These are phyloP conservation scores for Friedmanniomyces simplex DNA, from an alignment of 495 filamentous ascomycete species.

Conservation along the genomic window DNA sequence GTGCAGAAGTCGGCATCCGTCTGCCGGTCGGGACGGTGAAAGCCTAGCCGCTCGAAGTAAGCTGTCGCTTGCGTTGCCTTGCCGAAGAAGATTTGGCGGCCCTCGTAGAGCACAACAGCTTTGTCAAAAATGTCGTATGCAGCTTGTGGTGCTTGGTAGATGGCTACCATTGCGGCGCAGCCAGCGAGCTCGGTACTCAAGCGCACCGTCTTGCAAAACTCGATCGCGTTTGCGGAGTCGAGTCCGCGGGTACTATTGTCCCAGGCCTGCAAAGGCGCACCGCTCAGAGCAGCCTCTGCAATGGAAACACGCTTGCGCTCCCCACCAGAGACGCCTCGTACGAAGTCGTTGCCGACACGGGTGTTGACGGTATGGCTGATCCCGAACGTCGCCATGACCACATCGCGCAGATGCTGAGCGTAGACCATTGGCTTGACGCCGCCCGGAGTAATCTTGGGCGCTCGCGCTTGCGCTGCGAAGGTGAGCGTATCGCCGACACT, in stretches of 20 bases:
- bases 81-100: slow-evolving; percentile 35
- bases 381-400: slow-evolving; percentile 37
- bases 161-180: slow-evolving; percentile 31
- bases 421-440: slow-evolving; percentile 23
- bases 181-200: slow-evolving; percentile 30
- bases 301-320: slow-evolving; percentile 37
- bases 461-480: slow-evolving; percentile 33
- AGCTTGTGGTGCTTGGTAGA: slow-evolving; percentile 33
- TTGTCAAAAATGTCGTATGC: slow-evolving; percentile 36
- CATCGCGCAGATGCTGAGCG: slow-evolving; percentile 31
- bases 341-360: slow-evolving; percentile 34
- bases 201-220: slow-evolving; percentile 35
- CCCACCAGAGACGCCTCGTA: slow-evolving; percentile 33
- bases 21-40: slow-evolving; percentile 47
- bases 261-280: slow-evolving; percentile 34
- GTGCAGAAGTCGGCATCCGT: slow-evolving; percentile 65
- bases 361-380: slow-evolving; percentile 36
- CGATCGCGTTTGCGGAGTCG: slow-evolving; percentile 36
- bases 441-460: slow-evolving; percentile 30
- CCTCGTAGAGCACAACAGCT: slow-evolving; percentile 34
- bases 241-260: slow-evolving; percentile 36
- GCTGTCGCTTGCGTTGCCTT: slow-evolving; percentile 21
- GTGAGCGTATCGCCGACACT: slow-evolving; percentile 32
- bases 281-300: slow-evolving; percentile 31
- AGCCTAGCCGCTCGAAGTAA: slow-evolving; percentile 47